Evolutionary conservation across 768 basidiomycete genomes (phyloP), one percentile per base, ranked within the genome.

Genomic region (Boletus sensibilis): DNA sequence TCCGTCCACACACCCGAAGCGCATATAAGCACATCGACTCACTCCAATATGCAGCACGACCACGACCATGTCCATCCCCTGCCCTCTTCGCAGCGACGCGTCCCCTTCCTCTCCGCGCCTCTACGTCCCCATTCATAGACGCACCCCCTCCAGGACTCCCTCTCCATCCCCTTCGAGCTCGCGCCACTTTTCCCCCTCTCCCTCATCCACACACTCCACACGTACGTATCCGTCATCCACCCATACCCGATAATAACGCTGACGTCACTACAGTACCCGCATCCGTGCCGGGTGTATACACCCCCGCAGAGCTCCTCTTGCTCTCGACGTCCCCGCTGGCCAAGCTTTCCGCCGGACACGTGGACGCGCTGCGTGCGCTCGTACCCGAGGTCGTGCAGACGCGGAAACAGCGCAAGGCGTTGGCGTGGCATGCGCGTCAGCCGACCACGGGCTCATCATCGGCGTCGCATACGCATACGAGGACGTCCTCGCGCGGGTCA

Each of bases 61-160:
- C 53, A 44, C 35, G 10, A 44, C 37, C 38, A 72, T 75, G 71
- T 68, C 73, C 8, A 58, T 63, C 33, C 56, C 62, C 25, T 46
- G 46, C 35, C 57, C n/a, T 27, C 16, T 5, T 2, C 14, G 4
- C 58, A 21, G 38, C 51, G 45, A 52, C 57, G 27, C 51, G 25
- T 47, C 27, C 44, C 1, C 33, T 5, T 9, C 49, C 16, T 27
- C 67, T 33, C 40, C 60, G 34, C 33, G 18, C 9, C 64, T 75
- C 31, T 80, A 80, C 52, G 50, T 79, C 37, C 78, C 79, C 25
- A 55, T 79, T 0, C 78, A 80, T 49, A 74, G 68, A 58, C 74
- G 78, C 33, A 46, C 52, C 1, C 62, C 33, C 20, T 56, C 72
- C 23, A 43, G 58, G 9, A 23, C 55, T 7, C 51, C 63, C 1